Conservation (phyloP, 1,284 basidiomycete genomes). For the Pseudozyma sp. region DNA sequence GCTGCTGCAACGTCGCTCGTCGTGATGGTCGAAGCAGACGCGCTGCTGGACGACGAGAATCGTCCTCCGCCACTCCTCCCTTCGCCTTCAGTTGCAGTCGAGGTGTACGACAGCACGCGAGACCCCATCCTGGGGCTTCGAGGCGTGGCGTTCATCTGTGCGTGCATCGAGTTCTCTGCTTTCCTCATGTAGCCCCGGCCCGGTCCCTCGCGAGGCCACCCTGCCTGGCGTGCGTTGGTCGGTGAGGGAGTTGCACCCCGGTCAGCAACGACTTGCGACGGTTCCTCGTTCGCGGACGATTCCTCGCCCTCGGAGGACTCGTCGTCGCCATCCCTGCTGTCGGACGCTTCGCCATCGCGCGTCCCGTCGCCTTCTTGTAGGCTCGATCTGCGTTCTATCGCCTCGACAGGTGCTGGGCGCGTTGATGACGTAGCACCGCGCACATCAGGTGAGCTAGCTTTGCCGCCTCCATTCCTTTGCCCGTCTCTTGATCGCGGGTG, state of each 20-base stretch:
- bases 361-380: constrained; percentile 15
- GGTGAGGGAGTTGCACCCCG: constrained; percentile 14
- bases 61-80: constrained; percentile 18
- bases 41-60: constrained; percentile 23
- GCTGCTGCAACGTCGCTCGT: constrained; percentile 12
- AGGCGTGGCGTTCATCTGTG: constrained; percentile 39
- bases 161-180: constrained; percentile 34
- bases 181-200: constrained; percentile 44
- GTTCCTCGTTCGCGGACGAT: constrained; percentile 23
- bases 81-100: constrained; percentile 39
- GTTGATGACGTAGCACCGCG: not conserved
- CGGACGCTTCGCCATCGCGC: constrained; percentile 38
- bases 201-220: constrained; percentile 31
- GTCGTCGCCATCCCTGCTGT: constrained; percentile 60
- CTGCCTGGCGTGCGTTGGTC: constrained; percentile 14
- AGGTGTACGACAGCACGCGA: constrained; percentile 28
- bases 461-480: constrained; percentile 1
- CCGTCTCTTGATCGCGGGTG: not conserved
- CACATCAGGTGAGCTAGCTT: not conserved
- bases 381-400: constrained; percentile 15
- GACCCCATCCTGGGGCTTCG: constrained; percentile 42
- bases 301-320: constrained; percentile 54
- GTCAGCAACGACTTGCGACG: constrained; percentile 2
- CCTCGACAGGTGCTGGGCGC: not conserved
- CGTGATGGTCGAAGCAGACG: constrained; percentile 22